Evolutionary conservation across 1,139 yeast species (phyloP).

Genomic region (Scheffersomyces quercinus): DNA sequence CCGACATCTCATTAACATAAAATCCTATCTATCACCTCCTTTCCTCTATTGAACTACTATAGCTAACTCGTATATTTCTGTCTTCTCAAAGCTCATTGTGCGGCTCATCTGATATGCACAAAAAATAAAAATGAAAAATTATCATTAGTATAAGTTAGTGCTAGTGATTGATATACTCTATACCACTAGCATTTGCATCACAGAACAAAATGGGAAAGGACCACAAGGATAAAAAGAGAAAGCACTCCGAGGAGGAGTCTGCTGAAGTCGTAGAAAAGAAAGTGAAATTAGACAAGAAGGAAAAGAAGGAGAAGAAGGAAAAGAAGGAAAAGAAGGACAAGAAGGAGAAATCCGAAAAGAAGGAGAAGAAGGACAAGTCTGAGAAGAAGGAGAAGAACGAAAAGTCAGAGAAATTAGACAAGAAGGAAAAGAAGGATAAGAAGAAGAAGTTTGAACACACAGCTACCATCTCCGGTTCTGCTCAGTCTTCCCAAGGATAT

Average conservation of each 20-base stretch:
- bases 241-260: slow-evolving; percentile 29
- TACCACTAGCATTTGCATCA: neutral
- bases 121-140: slow-evolving; percentile 2
- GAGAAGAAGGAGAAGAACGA: slow-evolving; percentile 7
- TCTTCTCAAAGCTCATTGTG: slow-evolving; percentile 11
- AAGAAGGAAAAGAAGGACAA: neutral
- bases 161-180: neutral
- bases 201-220: slow-evolving; percentile 30
- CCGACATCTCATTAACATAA: too few relatives aligned
- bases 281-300: slow-evolving; percentile 35
- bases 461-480: slow-evolving; percentile 11
- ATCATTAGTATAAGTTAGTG: neutral
- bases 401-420: slow-evolving; percentile 1
- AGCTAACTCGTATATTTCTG: too few relatives aligned
- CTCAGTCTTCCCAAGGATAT: slow-evolving; percentile 19
- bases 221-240: slow-evolving; percentile 46
- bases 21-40: too few relatives aligned
- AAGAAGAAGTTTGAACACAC: slow-evolving; percentile 8
- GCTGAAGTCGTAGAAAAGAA: slow-evolving; percentile 26
- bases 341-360: neutral
- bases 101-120: slow-evolving; percentile 5
- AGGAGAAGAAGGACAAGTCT: slow-evolving; percentile 7
- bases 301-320: slow-evolving; percentile 25
- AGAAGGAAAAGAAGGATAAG: slow-evolving; percentile 14
- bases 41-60: too few relatives aligned